These are phyloP conservation scores for Candida ficus DNA, from an alignment of 805 yeast species.

Conservation along the genomic window DNA sequence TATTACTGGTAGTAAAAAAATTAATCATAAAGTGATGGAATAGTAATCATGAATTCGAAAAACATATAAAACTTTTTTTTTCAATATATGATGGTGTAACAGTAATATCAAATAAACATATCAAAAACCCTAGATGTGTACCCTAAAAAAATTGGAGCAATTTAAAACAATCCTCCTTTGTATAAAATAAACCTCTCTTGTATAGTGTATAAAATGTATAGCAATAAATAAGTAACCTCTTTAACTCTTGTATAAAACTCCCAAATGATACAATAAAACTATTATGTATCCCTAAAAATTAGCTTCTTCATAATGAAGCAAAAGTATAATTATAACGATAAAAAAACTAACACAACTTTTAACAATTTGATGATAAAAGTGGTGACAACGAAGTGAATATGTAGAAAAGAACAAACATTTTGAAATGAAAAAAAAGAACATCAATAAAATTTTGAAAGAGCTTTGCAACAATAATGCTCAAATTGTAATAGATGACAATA, in stretches of 20 bases:
- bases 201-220: slow-evolving; percentile 1
- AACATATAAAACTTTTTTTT: too few species aligned
- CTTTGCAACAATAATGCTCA: too few species aligned
- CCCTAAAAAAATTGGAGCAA: background rate
- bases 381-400: background rate
- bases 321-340: too few species aligned
- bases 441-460: too few species aligned
- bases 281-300: background rate
- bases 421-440: too few species aligned
- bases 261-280: background rate
- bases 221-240: background rate
- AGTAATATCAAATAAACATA: background rate
- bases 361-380: background rate
- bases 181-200: background rate
- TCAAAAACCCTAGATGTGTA: background rate
- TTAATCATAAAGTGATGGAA: too few species aligned
- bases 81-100: too few species aligned
- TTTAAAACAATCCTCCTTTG: background rate
- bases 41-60: too few species aligned
- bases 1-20: too few species aligned
- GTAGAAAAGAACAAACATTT: too few species aligned
- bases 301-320: too few species aligned
- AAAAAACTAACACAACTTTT: background rate
- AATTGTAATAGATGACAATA: too few species aligned
- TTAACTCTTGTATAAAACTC: background rate